Evolutionary conservation across 1,139 yeast genomes (phyloP), one percentile per base, ranked within the genome.

Genomic region (Lodderomyces beijingensis): DNA sequence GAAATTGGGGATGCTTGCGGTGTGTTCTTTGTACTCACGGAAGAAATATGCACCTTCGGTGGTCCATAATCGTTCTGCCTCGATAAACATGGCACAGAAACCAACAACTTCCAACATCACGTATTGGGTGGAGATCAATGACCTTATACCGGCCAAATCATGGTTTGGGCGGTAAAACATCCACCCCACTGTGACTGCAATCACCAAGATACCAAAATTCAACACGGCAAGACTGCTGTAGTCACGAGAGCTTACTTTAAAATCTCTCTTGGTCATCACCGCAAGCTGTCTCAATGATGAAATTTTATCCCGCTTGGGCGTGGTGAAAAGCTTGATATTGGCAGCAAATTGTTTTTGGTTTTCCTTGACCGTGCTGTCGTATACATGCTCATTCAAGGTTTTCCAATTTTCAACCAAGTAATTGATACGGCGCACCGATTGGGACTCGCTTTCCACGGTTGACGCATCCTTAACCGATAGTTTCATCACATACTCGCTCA

Each of bases 171-270:
- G 72, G 53, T 60, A 82, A 49, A 80, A 87, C 37, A 85, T 70
- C 89, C 93, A 84, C 0, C 95, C 95, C 30, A 75, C 62, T 16
- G 78, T 59, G 1, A 77, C 49, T 0, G 83, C 88, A 51, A 84
- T 62, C 3, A 79, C 41, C 0, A 72, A 41, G 1, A 82, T 66
- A 30, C 83, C 87, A 9, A 73, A 50, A 13, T 76, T 53, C 12
- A 81, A 59, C 0, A 84, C 76, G 4, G 65, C 35, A 30, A 77
- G 58, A 0, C 86, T 78, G 35, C 66, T 53, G 3, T 66, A 70
- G 49, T 86, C 95, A 39, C 93, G 64, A 21, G 60, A 57, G 23
- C 83, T 73, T 3, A 81, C 50, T 15, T 70, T 45, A 25, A 76
- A 59, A 4, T 79, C 73, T 37, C 95, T 62, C 42, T 67, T 64